These are phyloP conservation scores for Pisolithus albus DNA, from an alignment of 768 basidiomycete genomes.

Conservation along the genomic window DNA sequence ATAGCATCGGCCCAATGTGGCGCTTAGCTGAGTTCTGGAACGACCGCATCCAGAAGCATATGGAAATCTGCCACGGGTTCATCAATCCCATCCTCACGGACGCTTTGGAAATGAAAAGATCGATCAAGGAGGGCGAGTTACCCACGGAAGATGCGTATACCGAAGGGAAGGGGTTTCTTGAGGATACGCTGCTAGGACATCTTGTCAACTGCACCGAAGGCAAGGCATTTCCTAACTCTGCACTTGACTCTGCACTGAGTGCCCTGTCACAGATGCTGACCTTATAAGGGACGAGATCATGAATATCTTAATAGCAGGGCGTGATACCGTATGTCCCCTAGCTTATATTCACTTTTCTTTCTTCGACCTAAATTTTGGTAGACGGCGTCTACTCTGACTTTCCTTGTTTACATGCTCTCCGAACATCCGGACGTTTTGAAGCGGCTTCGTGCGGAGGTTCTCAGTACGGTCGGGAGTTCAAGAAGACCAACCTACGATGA, in stretches of 20 bases:
- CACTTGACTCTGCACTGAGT: neutral
- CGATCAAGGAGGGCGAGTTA: conserved; percentile 16
- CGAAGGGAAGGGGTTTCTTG: conserved; percentile 6
- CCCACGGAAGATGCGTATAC: conserved; percentile 4
- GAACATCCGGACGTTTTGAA: too few species aligned
- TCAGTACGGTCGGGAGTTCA: conserved; percentile 20
- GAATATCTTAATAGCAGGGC: conserved; percentile 30
- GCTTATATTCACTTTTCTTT: neutral
- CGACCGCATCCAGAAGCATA: conserved; percentile 40
- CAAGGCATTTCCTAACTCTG: neutral
- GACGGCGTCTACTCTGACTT: too few species aligned
- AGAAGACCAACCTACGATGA: conserved; percentile 18
- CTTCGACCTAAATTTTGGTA: neutral
- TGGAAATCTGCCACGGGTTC: conserved; percentile 43
- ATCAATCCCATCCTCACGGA: conserved; percentile 47
- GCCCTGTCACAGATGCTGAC: too few species aligned
- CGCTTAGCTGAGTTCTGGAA: conserved; percentile 46
- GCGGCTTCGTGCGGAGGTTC: conserved; percentile 26
- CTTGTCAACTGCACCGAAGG: conserved; percentile 26
- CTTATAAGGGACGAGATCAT: too few species aligned
- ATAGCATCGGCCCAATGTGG: conserved; percentile 40
- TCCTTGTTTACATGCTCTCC: too few species aligned
- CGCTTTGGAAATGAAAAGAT: conserved; percentile 36
- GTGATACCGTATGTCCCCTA: conserved; percentile 24
- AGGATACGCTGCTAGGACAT: conserved; percentile 25